Evolutionary conservation across 345 rosid species (phyloP), one percentile per base, ranked within the genome.

Genomic region (Populus deltoides): DNA sequence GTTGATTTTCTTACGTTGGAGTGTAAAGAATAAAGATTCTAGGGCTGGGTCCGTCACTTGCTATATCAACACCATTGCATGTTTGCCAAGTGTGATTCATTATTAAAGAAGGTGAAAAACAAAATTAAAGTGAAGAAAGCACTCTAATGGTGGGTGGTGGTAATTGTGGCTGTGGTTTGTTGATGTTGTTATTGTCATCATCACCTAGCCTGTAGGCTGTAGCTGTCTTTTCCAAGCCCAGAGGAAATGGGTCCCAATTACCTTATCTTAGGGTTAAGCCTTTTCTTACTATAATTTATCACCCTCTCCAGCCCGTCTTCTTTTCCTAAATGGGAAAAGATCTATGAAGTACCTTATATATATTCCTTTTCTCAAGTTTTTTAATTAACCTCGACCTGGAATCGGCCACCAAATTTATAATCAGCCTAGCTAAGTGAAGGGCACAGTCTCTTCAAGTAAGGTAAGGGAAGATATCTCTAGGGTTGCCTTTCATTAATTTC

Each of bases 161-260:
- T 12, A 3, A 24, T 36, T 62, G 78, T 78, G 77, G 84, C 16
- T 16, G 74, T 65, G 47, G 71, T 7, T 24, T 63, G 51, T 39
- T 53, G 82, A 45, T 35, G 71, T 41, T 57, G 35, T 10, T 18
- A 73, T 75, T 18, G 63, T 61, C 73, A 20, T 70, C 83, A 59
- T 22, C 80, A 33, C 17, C 70, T 55, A 33, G 1, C 27, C n/a
- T 20, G 47, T 7, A 47, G 17, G 18, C 51, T 47, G 51, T 47
- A 47, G 47, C 1, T 71, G 85, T 82, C 87, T 72, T 73, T 78
- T 85, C 87, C 87, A 73, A 76, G 68, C 61, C 76, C 79, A 74
- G 71, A 79, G 83, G 87, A 81, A 66, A 24, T 45, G 31, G 77
- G 77, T 67, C 84, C 83, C 85, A 65, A 1, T 36, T 47, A 0